Percentiles rank a stretch among this genome's conserved stretches.
phyloP scores from a whole-genome alignment of 768 basidiomycete species.

The Albatrellus ellisii region DNA sequence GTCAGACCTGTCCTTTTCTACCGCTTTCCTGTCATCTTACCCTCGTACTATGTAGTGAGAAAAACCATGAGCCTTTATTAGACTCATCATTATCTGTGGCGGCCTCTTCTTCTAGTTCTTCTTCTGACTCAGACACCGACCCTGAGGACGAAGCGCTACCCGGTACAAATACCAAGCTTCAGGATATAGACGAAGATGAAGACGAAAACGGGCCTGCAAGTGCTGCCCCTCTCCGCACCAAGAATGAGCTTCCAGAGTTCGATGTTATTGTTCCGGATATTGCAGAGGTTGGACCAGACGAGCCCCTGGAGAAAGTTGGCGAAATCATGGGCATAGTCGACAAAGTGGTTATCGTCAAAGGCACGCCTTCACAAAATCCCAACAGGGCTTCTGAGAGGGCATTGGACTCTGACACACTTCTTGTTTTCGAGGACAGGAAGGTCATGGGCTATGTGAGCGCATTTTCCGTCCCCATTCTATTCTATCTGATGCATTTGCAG shows the following conservation, averaged over 20 bases:
- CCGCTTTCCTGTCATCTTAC: background rate
- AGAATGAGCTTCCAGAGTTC: constrained; percentile 53
- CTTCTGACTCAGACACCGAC: constrained; percentile 26
- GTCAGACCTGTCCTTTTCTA: background rate
- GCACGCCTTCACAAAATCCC: constrained; percentile 29
- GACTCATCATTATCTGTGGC: too few species aligned
- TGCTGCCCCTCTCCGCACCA: constrained; percentile 37
- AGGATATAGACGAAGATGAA: constrained; percentile 26
- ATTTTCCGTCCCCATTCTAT: constrained; percentile 1
- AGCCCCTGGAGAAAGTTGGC: constrained; percentile 61
- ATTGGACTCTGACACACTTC: constrained; percentile 80
- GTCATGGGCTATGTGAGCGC: constrained; percentile 84
- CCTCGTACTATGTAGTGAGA: background rate
- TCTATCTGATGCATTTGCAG: constrained; percentile 27
- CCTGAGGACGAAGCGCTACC: constrained; percentile 6
- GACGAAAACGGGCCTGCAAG: constrained; percentile 43
- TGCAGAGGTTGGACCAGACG: constrained; percentile 46
- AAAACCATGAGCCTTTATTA: constrained; percentile 1
- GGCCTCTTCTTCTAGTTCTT: constrained; percentile 24
- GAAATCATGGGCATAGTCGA: constrained; percentile 67
- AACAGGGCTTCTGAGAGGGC: constrained; percentile 43
- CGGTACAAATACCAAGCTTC: background rate
- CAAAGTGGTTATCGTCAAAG: constrained; percentile 62
- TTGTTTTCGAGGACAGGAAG: constrained; percentile 80
- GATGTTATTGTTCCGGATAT: constrained; percentile 51